Evolutionary conservation across 257 asterid species (phyloP), one percentile per base, ranked within the genome.

Genomic region (Gynochthodes officinalis): DNA sequence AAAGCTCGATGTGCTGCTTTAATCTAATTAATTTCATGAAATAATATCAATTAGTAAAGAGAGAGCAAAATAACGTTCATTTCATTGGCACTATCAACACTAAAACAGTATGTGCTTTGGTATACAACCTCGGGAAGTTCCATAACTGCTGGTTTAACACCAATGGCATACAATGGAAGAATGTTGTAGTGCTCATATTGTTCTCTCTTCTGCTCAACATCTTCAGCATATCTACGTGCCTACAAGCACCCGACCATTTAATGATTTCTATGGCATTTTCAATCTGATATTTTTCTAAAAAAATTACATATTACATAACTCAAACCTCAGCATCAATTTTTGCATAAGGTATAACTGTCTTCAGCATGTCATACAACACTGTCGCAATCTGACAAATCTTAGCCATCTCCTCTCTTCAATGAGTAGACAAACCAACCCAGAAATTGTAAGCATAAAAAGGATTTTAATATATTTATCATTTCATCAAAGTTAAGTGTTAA

Each of bases 141-240:
- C 98, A 95, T 92, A 72, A 95, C 88, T 64, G 89, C 96, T 23
- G 99, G 98, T 76, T 86, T 92, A 79, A 89, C 90, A 53, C 94
- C 97, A 79, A 81, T 85, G 30, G 99, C 88, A 75, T 92, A 86
- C 84, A 95, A 73, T 30, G 98, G 99, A 76, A 95, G 91, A 84
- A 95, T 90, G 89, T 95, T 95, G 79, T 90, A 92, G 86, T 90
- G 98, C 89, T 77, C 84, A 46, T 82, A 84, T 79, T 92, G 93
- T 67, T 83, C 96, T 70, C 89, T 90, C 85, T 88, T 92, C 90
- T 87, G 86, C 78, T 95, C 97, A 30, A 95, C 96, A 74, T 90
- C 96, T 81, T 86, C 85, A 75, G 98, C 97, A 73, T 89, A 87
- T 62, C 59, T 79, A 19, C 68, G 76, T 60, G 91, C 86, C 99